Evolutionary conservation across 1,139 yeast genomes (phyloP).

Genomic region (Diutina sp.): DNA sequence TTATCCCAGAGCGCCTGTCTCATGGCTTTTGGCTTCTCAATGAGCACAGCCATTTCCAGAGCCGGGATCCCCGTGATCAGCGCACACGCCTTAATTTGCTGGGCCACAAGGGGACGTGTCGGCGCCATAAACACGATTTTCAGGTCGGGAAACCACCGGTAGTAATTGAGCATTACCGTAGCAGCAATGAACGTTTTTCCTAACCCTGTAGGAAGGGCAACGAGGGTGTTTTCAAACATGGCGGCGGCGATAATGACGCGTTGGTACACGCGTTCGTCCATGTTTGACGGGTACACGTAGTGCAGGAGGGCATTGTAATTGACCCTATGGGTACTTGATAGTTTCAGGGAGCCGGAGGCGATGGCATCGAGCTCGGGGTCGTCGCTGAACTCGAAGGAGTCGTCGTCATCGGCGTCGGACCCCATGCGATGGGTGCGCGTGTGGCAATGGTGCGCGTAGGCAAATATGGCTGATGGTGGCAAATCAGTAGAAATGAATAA

Average conservation of each 20-base stretch:
- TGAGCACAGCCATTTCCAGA: slow-evolving; percentile 62
- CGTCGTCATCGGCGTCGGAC: background rate
- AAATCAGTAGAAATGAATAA: background rate
- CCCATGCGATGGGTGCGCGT: background rate
- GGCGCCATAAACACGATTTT: slow-evolving; percentile 95
- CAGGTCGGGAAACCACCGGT: slow-evolving; percentile 67
- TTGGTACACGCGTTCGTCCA: slow-evolving; percentile 80
- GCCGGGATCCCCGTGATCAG: slow-evolving; percentile 78
- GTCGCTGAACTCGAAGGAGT: background rate
- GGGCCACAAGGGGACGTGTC: slow-evolving; percentile 93
- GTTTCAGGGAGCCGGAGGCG: background rate
- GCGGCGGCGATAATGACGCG: slow-evolving; percentile 65
- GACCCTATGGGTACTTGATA: slow-evolving; percentile 21
- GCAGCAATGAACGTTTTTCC: slow-evolving; percentile 97
- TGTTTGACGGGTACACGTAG: slow-evolving; percentile 77
- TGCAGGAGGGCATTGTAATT: slow-evolving; percentile 27
- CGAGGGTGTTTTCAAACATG: slow-evolving; percentile 59
- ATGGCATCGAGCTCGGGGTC: background rate
- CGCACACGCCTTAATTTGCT: slow-evolving; percentile 88
- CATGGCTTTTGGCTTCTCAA: slow-evolving; percentile 56
- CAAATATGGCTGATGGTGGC: background rate
- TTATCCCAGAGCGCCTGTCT: slow-evolving; percentile 64
- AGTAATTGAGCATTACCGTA: slow-evolving; percentile 83
- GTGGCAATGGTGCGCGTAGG: background rate
- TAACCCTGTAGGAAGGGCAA: slow-evolving; percentile 93